Conservation (phyloP, 495 filamentous ascomycete species). For the Penicillium silybi region DNA sequence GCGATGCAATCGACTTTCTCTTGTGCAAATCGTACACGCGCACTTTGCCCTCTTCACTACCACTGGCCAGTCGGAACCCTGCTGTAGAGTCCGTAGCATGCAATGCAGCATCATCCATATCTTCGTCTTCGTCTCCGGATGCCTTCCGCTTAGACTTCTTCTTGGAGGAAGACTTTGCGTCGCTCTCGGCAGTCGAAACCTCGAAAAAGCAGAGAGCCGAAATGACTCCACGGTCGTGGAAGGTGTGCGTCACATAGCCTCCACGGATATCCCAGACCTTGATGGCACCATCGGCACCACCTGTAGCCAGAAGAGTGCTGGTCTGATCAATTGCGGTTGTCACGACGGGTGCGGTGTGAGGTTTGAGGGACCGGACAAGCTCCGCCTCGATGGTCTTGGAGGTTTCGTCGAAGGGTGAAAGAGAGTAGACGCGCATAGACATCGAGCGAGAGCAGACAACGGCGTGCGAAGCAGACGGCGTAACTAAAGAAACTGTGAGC, state of each 20-base stretch:
- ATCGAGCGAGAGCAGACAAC: slow-evolving; percentile 89
- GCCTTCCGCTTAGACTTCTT: slow-evolving; percentile 40
- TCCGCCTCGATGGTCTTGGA: slow-evolving; percentile 55
- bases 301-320: slow-evolving; percentile 85
- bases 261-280: slow-evolving; percentile 96
- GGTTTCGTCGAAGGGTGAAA: slow-evolving; percentile 54
- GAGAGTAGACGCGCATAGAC: slow-evolving; percentile 85
- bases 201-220: slow-evolving; percentile 92
- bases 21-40: slow-evolving; percentile 89
- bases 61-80: slow-evolving; percentile 80
- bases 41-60: slow-evolving; percentile 87
- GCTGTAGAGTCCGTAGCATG: slow-evolving; percentile 36
- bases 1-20: slow-evolving; percentile 66
- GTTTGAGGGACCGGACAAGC: slow-evolving; percentile 76
- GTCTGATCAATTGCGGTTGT: slow-evolving; percentile 79
- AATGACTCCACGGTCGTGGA: slow-evolving; percentile 86
- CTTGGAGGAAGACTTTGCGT: slow-evolving; percentile 28
- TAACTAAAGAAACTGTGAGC: slow-evolving; percentile 52
- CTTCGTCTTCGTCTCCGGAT: slow-evolving; percentile 34
- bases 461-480: slow-evolving; percentile 81
- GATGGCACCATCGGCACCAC: slow-evolving; percentile 83
- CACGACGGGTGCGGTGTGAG: slow-evolving; percentile 85
- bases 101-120: slow-evolving; percentile 32
- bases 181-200: slow-evolving; percentile 36
- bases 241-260: slow-evolving; percentile 90